Evolutionary conservation across 495 filamentous ascomycete species (phyloP).

Genomic region (Talaromyces trachyspermus): DNA sequence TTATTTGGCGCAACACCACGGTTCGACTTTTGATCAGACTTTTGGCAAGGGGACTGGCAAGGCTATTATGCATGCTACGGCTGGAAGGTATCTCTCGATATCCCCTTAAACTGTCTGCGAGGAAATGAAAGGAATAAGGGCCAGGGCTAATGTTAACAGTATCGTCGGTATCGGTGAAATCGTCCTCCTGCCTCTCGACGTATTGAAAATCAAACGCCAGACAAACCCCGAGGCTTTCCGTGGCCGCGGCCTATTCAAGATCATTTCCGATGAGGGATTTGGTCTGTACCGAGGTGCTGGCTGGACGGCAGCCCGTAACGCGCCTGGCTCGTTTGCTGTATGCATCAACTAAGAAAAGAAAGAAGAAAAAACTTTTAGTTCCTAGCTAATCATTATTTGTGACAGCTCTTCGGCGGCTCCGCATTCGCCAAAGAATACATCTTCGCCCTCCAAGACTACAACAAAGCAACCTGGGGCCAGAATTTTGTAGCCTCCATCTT

Average conservation of each 20-base stretch:
- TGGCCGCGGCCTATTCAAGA: conserved; percentile 82
- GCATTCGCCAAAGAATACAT: conserved; percentile 98
- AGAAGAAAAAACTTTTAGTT: no score
- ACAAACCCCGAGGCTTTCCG: conserved; percentile 98
- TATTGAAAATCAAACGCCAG: conserved; percentile 98
- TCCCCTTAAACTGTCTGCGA: background rate
- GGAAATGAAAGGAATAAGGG: no score
- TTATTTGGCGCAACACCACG: conserved; percentile 76
- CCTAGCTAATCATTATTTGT: conserved; percentile 5
- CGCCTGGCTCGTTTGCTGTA: conserved; percentile 94
- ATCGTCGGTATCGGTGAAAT: conserved; percentile 97
- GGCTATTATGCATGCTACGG: conserved; percentile 94
- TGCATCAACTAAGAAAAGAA: no score
- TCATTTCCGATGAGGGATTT: conserved; percentile 90
- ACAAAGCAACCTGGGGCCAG: conserved; percentile 85
- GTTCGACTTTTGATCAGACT: conserved; percentile 70
- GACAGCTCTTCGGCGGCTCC: conserved; percentile 90
- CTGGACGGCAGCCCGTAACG: conserved; percentile 97
- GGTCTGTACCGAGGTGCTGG: conserved; percentile 92
- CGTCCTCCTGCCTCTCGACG: conserved; percentile 87
- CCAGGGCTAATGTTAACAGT: conserved; percentile 33
- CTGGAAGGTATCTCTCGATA: conserved; percentile 62
- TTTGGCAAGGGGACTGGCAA: conserved; percentile 97
- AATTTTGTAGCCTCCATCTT: conserved; percentile 97
- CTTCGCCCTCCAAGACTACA: conserved; percentile 83